These are phyloP conservation scores for Clarireedia paspali DNA, from an alignment of 2,329 filamentous ascomycete genomes.

Conservation along the genomic window DNA sequence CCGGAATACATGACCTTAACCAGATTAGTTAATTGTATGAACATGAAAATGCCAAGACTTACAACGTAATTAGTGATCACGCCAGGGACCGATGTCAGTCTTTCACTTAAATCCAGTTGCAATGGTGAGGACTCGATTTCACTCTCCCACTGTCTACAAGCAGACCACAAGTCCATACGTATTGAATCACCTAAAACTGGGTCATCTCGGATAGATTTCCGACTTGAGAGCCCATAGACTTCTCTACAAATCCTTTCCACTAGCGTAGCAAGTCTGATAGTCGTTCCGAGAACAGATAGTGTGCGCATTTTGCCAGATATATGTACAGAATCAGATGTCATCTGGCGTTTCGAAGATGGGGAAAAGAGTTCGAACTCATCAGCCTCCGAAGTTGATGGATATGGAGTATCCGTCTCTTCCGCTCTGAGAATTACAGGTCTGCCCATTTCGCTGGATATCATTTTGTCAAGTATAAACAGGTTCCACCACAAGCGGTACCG, in stretches of 20 bases:
- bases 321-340: constrained; percentile 5
- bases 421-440: constrained; percentile 21
- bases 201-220: constrained; percentile 24
- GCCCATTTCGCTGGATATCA: constrained; percentile 26
- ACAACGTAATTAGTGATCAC: constrained; percentile 26
- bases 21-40: background rate
- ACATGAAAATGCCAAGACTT: constrained; percentile 5
- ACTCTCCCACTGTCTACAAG: constrained; percentile 21
- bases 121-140: constrained; percentile 22
- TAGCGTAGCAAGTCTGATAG: constrained; percentile 18
- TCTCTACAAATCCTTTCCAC: constrained; percentile 23
- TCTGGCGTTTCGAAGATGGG: constrained; percentile 6
- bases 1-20: constrained; percentile 22
- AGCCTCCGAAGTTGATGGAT: constrained; percentile 24
- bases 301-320: constrained; percentile 22
- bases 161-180: constrained; percentile 20
- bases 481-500: constrained; percentile 28
- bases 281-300: constrained; percentile 24
- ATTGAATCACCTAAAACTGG: constrained; percentile 19
- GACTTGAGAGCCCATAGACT: constrained; percentile 23
- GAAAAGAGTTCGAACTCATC: constrained; percentile 29
- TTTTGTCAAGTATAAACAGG: constrained; percentile 27
- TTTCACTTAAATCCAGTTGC: constrained; percentile 21
- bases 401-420: constrained; percentile 25
- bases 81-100: constrained; percentile 22